These are phyloP conservation scores for Daldinia childiae DNA, from an alignment of 495 filamentous ascomycete species.

Conservation along the genomic window DNA sequence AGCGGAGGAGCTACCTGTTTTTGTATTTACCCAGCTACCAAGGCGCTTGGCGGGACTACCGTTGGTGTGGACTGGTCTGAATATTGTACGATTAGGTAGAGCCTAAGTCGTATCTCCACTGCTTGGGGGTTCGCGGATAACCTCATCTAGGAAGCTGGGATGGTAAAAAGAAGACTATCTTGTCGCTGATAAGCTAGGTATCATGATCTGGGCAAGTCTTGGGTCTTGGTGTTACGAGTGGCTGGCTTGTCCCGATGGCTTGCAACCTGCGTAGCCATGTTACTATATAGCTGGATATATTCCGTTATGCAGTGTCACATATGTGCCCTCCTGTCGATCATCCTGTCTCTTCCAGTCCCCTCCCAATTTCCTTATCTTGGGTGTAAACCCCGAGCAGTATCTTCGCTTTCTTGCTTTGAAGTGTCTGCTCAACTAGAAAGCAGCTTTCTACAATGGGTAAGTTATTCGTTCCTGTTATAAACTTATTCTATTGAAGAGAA, in stretches of 20 bases:
- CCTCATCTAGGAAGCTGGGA: conserved; percentile 35
- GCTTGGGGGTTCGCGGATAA: conserved; percentile 19
- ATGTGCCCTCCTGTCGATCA: conserved; percentile 7
- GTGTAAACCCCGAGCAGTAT: conserved; percentile 16
- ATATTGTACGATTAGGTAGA: conserved; percentile 21
- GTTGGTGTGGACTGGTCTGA: conserved; percentile 15
- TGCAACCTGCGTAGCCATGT: conserved; percentile 1
- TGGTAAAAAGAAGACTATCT: background rate
- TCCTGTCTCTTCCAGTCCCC: conserved; percentile 11
- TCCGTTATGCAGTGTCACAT: conserved; percentile 21
- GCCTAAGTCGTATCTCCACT: conserved; percentile 21
- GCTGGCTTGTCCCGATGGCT: conserved; percentile 9
- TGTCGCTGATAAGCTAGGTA: conserved; percentile 36
- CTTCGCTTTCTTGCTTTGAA: conserved; percentile 22
- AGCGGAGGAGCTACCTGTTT: conserved; percentile 20
- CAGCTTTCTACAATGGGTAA: conserved; percentile 30
- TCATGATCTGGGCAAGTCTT: conserved; percentile 16
- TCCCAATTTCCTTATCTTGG: conserved; percentile 32
- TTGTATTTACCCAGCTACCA: conserved; percentile 24
- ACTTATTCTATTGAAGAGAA: background rate
- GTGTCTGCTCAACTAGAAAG: conserved; percentile 18
- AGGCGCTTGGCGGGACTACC: conserved; percentile 18
- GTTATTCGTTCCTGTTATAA: conserved; percentile 11
- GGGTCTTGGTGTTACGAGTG: conserved; percentile 1
- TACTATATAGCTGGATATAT: conserved; percentile 19